Conservation (phyloP, 768 basidiomycete species). For the Pleurotus eryngii region DNA sequence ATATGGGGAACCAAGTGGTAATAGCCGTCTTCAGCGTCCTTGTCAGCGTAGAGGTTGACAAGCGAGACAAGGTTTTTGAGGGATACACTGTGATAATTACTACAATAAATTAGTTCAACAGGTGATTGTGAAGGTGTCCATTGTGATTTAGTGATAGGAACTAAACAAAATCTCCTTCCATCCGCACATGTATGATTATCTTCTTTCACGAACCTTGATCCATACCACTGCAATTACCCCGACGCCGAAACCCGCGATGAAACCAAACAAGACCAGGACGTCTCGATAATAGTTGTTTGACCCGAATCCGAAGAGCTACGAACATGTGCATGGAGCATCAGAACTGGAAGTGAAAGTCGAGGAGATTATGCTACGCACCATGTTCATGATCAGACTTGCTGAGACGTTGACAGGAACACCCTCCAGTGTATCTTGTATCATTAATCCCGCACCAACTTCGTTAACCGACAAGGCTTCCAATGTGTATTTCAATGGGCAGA, state of each 20-base stretch:
- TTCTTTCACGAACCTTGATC: slow-evolving; percentile 71
- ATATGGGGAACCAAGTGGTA: too few species aligned
- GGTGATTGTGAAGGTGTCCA: too few species aligned
- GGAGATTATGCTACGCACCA: slow-evolving; percentile 43
- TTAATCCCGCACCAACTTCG: slow-evolving; percentile 84
- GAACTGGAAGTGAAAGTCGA: slow-evolving; percentile 2
- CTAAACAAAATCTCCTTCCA: neutral
- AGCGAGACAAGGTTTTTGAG: too few species aligned
- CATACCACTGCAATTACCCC: slow-evolving; percentile 76
- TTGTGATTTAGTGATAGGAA: too few species aligned
- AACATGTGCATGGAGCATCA: neutral
- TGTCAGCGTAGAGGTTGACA: too few species aligned
- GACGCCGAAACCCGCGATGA: slow-evolving; percentile 75
- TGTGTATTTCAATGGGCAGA: slow-evolving; percentile 79
- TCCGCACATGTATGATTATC: slow-evolving; percentile 32
- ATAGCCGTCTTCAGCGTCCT: too few species aligned
- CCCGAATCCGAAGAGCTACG: slow-evolving; percentile 83
- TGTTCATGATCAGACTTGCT: slow-evolving; percentile 81
- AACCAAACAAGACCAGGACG: slow-evolving; percentile 83
- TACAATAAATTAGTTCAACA: neutral
- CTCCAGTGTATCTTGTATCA: slow-evolving; percentile 74
- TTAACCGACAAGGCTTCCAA: slow-evolving; percentile 90
- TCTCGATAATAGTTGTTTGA: slow-evolving; percentile 83
- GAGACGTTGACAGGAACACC: slow-evolving; percentile 83
- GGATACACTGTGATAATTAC: too few species aligned